Evolutionary conservation across 495 filamentous ascomycete genomes (phyloP), one percentile per base, ranked within the genome.

Genomic region (Annulohypoxylon maeteangense): DNA sequence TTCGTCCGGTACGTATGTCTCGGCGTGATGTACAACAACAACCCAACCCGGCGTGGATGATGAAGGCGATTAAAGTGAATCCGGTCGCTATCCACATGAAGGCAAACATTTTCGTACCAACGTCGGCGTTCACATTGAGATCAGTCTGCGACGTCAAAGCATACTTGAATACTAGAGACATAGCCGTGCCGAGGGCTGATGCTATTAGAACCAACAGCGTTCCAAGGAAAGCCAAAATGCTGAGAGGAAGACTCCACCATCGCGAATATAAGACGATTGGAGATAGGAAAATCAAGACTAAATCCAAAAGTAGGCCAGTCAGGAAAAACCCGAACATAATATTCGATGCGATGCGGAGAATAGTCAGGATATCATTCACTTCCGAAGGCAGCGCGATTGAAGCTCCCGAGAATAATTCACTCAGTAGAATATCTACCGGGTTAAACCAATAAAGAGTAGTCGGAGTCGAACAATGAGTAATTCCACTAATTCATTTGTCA

Each of bases 281-380:
- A 1, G 81, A 76, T 20, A 78, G 54, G 34, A 80, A 69, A 23
- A 86, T 74, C 68, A 91, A 81, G 57, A 95, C 72, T 56, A 91
- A 89, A 71, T 85, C 87, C 57, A 96, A 81, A 56, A 91, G 82
- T 42, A 88, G 80, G 7, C 88, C 88, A 0, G 89, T 84, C 6
- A 98, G 75, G 82, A 95, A 97, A 78, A 95, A 89, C 58, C 86
- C 93, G 76, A 96, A 97, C 93, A 98, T 97, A 84, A 91, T 89
- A 71, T 94, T 88, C 4, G 89, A 93, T n/a, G 90, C 91, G n/a
- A 87, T 82, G 42, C 86, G 87, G 72, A 95, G 88, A 57, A 97
- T 86, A 38, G 86, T 80, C 20, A 98, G 86, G 60, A 93, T 91
- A 62, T 88, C 82, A 74, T 86, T 84, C 66, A 97, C 85, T 45